Base-by-base conservation (phyloP, 257 asterid species). In the Capsicum rhomboideum region DNA sequence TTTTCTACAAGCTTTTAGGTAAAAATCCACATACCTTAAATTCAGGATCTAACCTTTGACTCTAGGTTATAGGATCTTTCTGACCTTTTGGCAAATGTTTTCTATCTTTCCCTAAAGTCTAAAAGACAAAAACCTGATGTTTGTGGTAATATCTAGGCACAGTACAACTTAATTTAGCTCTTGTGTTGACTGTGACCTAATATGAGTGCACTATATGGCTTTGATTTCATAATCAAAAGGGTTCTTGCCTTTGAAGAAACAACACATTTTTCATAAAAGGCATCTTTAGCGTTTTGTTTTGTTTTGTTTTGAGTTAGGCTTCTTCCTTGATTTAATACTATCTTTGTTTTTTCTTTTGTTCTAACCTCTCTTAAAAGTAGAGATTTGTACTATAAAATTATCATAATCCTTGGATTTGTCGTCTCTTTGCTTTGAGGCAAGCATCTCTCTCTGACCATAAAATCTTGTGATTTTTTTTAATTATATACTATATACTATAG, bases 21-120 rank as follows among this genome's bases (percentile, higher is more conserved):
- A 8, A 13, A 67, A 71, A 44, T 42, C 69, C 83, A 78, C 17
- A 31, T 50, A 64, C 88, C 91, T 79, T 83, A 88, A 84, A 82
- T 88, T 84, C 85, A 82, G 89, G 91, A 86, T 84, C 86, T 71
- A 79, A 46, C 10, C 37, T 63, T 88, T 88, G 88, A 86, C 88
- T 83, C 79, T 79, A 56, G 16, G 40, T 18, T 55, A n/a, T n/a
- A 64, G 84, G 37, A 10, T 59, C 26, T 63, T 77, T 37, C 59
- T 58, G n/a, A 40, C 8, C 53, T 59, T 58, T 75, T 44, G 79
- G 66, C 40, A 12, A 9, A 26, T 6, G 0, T 58, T n/a, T 10
- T 69, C 18, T 16, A 26, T 53, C 63, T 71, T 50, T 37, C 59
- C 67, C 83, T 52, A 59, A 54, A 68, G 68, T 59, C 72, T 74